Conservation (phyloP, 2,329 filamentous ascomycete genomes). For the Xylariales sp. region DNA sequence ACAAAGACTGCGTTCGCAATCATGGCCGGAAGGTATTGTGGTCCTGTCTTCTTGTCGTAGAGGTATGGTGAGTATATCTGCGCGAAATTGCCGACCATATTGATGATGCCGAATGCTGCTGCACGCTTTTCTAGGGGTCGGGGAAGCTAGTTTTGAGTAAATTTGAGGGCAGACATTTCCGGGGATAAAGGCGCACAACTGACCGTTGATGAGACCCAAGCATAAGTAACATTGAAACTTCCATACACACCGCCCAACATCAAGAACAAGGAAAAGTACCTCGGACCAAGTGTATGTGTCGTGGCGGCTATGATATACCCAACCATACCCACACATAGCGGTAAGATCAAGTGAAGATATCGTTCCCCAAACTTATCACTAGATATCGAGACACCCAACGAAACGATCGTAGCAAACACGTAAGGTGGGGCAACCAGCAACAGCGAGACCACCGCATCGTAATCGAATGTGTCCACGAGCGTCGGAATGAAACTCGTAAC, state of each 20-base stretch:
- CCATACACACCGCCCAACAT: slow-evolving; percentile 20
- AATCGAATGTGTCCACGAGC: slow-evolving; percentile 15
- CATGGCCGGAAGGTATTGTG: slow-evolving; percentile 21
- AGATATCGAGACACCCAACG: slow-evolving; percentile 55
- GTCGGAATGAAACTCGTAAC: slow-evolving; percentile 18
- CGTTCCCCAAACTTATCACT: slow-evolving; percentile 58
- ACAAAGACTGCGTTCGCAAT: slow-evolving; percentile 21
- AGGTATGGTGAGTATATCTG: slow-evolving; percentile 22
- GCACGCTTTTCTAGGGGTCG: slow-evolving; percentile 16
- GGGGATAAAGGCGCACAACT: too few relatives aligned
- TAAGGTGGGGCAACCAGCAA: slow-evolving; percentile 55
- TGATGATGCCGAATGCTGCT: slow-evolving; percentile 18
- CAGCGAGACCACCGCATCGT: slow-evolving; percentile 14
- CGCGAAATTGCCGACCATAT: slow-evolving; percentile 17
- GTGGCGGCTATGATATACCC: slow-evolving; percentile 57
- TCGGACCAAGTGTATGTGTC: slow-evolving; percentile 46
- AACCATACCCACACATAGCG: slow-evolving; percentile 48
- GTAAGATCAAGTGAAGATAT: slow-evolving; percentile 54
- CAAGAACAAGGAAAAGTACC: slow-evolving; percentile 34
- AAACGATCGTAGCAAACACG: slow-evolving; percentile 48
- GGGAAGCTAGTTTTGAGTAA: slow-evolving; percentile 13
- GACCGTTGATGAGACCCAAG: slow-evolving; percentile 19
- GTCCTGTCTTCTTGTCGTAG: slow-evolving; percentile 18
- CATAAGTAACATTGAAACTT: slow-evolving; percentile 20
- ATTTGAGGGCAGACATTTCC: too few relatives aligned